Base-by-base conservation (phyloP, 192 early-diverging fungal species). In the Umbelopsis isabellina region DNA sequence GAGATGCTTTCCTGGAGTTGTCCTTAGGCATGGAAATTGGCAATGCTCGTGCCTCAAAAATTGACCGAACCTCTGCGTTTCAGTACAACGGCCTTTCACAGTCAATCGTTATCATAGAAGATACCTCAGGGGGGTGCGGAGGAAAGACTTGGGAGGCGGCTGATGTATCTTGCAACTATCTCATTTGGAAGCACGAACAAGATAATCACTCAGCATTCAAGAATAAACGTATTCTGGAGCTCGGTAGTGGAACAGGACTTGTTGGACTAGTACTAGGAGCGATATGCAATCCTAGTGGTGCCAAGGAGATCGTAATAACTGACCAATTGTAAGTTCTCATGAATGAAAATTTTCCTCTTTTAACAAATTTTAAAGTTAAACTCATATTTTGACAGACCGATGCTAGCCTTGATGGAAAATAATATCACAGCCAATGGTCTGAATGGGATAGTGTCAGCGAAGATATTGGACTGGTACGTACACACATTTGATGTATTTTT, bases 81-180 rank as follows among this genome's bases (percentile, higher is more conserved):
- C 13, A 61, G 12, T 61, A 61, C 30, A 35, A 61, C 16, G 55
- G 55, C 30, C 55, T 61, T 61, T 30, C 55, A 11, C 30, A 33
- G 33, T 30, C 55, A 27, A 61, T 61, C 6, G 3, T 61, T 2
- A 35, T 61, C 30, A 61, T 33, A 1, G 55, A 61, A 16, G 55
- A 61, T 16, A 61, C 55, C 0, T 35, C 55, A n/a, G 73, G 70
- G 33, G 81, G 83, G 11, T 85, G 84, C 35, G 84, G 84, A 7
- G 84, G 84, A 9, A 80, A 80, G 67, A 85, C 80, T 9, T 85
- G 84, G 84, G 78, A 79, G 66, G 82, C 80, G 2, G 80, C 84
- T 1, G 49, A 77, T 53, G 73, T 84, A 21, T 74, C 80, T 47
- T 68, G 72, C 22, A 70, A 80, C 46, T 75, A 85, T 67, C 25